A percentile compares a stretch with the other conserved stretches of the same genome.
Evolutionary conservation across 371 early-diverging fungal species (phyloP).

Genomic region (Lichtheimia corymbifera): DNA sequence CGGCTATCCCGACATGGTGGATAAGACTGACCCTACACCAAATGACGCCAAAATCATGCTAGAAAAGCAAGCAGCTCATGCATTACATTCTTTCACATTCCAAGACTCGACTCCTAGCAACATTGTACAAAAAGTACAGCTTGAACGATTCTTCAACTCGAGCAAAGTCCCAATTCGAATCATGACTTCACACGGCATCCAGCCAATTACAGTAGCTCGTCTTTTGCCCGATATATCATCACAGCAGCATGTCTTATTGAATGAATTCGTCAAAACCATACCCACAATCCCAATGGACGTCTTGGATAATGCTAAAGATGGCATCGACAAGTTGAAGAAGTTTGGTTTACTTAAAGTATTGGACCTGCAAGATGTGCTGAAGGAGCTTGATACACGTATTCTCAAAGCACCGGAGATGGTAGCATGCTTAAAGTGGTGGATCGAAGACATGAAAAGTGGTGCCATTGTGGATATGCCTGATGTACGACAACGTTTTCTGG

Average conservation of each 20-base stretch:
- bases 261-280: slow-evolving; percentile 62
- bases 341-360: slow-evolving; percentile 36
- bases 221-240: slow-evolving; percentile 24
- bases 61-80: slow-evolving; percentile 70
- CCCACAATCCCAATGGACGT: slow-evolving; percentile 60
- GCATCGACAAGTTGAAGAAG: slow-evolving; percentile 56
- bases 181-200: slow-evolving; percentile 71
- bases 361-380: slow-evolving; percentile 65
- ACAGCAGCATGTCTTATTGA: slow-evolving; percentile 31
- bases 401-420: slow-evolving; percentile 62
- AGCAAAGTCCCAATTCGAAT: slow-evolving; percentile 54
- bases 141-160: slow-evolving; percentile 57
- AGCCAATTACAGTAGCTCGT: slow-evolving; percentile 53
- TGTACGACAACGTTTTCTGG: slow-evolving; percentile 23
- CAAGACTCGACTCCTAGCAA: slow-evolving; percentile 74
- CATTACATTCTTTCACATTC: slow-evolving; percentile 69
- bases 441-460: slow-evolving; percentile 32
- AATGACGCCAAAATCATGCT: slow-evolving; percentile 52
- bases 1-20: slow-evolving; percentile 28
- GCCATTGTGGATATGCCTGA: neutral
- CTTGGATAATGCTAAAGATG: slow-evolving; percentile 53
- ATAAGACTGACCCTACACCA: slow-evolving; percentile 27
- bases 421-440: slow-evolving; percentile 82
- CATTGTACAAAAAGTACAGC: slow-evolving; percentile 63
- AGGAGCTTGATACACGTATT: slow-evolving; percentile 62